Conservation (phyloP, 2,329 filamentous ascomycete species). For the Myriosclerotinia duriaeana region DNA sequence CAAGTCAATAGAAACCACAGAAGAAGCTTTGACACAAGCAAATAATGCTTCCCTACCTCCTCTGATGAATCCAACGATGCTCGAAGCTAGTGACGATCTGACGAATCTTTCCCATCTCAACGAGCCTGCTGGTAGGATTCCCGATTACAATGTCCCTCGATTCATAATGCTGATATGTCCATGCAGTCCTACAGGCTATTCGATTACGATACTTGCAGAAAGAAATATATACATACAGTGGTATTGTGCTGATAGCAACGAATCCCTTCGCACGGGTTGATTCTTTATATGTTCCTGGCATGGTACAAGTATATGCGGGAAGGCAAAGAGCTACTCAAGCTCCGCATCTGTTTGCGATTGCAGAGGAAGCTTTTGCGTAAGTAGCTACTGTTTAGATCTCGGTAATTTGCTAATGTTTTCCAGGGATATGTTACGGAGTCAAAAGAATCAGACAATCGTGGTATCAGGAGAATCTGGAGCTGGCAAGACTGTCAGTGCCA, state of each 20-base stretch:
- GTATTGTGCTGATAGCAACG: conserved; percentile 96
- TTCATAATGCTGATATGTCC: conserved; percentile 27
- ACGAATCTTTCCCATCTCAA: conserved; percentile 98
- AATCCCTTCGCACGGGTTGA: conserved; percentile 98
- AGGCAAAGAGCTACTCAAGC: conserved; percentile 96
- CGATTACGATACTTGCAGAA: conserved; percentile 96
- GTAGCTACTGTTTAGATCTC: conserved; percentile 38
- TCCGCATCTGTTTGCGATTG: conserved; percentile 97
- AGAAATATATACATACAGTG: conserved; percentile 99
- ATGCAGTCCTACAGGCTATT: conserved; percentile 89
- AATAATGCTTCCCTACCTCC: conserved; percentile 80
- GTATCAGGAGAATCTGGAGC: conserved; percentile 99
- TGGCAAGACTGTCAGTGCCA: conserved; percentile 97
- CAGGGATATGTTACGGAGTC: conserved; percentile 94
- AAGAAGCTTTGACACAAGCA: conserved; percentile 72
- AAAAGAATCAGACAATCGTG: conserved; percentile 95
- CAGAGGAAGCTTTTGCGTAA: conserved; percentile 96
- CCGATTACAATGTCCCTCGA: neutral
- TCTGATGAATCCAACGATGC: conserved; percentile 95
- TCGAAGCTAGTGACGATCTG: conserved; percentile 96
- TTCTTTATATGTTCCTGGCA: conserved; percentile 95
- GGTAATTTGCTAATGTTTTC: conserved; percentile 43
- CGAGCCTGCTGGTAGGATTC: conserved; percentile 81
- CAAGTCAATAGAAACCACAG: conserved; percentile 75
- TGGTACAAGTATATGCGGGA: conserved; percentile 99